Evolutionary conservation across 225 moss, liverwort and hornwort genomes (phyloP).

Genomic region (Takakia lepidozioides): DNA sequence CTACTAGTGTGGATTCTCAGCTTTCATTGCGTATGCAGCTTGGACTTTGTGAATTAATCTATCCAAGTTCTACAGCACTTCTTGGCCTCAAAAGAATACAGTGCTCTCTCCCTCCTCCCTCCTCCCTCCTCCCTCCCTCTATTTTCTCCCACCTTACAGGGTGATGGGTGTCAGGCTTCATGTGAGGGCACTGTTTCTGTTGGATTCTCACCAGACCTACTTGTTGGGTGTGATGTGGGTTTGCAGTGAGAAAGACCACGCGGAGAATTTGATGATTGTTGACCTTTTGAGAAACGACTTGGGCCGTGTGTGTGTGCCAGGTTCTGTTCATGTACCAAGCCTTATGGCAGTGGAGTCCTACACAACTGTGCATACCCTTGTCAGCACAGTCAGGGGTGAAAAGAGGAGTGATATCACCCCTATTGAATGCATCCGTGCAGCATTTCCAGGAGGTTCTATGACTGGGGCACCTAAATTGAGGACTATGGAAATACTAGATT

Average conservation of each 20-base stretch:
- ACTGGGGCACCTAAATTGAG: conserved; percentile 96
- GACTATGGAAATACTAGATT: conserved; percentile 95
- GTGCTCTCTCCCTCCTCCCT: no score
- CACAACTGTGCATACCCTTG: conserved; percentile 92
- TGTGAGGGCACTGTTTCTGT: no score
- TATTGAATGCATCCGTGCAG: conserved; percentile 78
- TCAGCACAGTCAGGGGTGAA: conserved; percentile 80
- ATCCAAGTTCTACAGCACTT: no score
- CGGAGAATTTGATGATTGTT: conserved; percentile 98
- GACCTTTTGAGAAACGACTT: conserved; percentile 94
- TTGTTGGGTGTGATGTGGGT: conserved; percentile 4
- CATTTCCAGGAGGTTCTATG: conserved; percentile 99
- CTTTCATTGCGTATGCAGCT: no score
- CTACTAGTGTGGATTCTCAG: no score
- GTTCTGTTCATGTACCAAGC: conserved; percentile 86
- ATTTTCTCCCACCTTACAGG: no score
- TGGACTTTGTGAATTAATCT: no score
- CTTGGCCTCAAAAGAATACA: no score
- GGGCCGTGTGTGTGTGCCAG: conserved; percentile 87
- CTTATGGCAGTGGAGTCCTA: conserved; percentile 97
- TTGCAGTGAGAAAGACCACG: conserved; percentile 90
- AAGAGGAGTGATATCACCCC: conserved; percentile 69
- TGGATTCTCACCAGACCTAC: no score
- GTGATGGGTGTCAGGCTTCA: no score
- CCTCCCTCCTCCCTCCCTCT: no score